Evolutionary conservation across 176 grass and related monocot species (phyloP).

Genomic region (Elaeis guineensis): DNA sequence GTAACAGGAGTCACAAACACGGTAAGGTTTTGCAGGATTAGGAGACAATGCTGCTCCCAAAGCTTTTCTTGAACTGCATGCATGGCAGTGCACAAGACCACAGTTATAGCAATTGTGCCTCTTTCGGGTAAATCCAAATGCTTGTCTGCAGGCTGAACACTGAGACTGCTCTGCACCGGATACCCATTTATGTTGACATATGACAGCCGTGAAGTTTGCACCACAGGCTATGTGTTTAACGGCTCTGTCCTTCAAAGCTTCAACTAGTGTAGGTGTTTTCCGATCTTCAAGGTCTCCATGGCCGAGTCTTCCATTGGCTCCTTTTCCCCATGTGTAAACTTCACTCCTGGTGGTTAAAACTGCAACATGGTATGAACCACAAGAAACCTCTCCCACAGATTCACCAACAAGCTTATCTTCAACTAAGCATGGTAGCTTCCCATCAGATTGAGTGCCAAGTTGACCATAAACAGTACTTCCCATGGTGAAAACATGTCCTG

Average conservation of each 20-base stretch:
- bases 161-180: constrained; percentile 67
- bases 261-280: constrained; percentile 80
- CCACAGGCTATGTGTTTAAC: constrained; percentile 85
- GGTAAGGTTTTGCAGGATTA: constrained; percentile 86
- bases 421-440: constrained; percentile 75
- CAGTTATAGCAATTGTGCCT: constrained; percentile 93
- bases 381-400: constrained; percentile 64
- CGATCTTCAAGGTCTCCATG: constrained; percentile 87
- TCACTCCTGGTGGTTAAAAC: constrained; percentile 76
- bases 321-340: constrained; percentile 99
- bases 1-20: constrained; percentile 95
- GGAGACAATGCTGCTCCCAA: constrained; percentile 65
- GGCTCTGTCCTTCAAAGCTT: constrained; percentile 70
- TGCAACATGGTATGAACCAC: constrained; percentile 96
- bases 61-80: constrained; percentile 67
- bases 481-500: constrained; percentile 81
- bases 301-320: constrained; percentile 85
- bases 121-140: constrained; percentile 95
- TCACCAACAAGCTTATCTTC: constrained; percentile 61
- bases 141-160: constrained; percentile 65
- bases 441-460: constrained; percentile 77
- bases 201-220: constrained; percentile 80
- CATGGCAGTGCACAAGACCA: constrained; percentile 79
- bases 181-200: constrained; percentile 87
- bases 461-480: constrained; percentile 94